phyloP scores from a whole-genome alignment of 805 yeast species.

The Yarrowia bubula region DNA sequence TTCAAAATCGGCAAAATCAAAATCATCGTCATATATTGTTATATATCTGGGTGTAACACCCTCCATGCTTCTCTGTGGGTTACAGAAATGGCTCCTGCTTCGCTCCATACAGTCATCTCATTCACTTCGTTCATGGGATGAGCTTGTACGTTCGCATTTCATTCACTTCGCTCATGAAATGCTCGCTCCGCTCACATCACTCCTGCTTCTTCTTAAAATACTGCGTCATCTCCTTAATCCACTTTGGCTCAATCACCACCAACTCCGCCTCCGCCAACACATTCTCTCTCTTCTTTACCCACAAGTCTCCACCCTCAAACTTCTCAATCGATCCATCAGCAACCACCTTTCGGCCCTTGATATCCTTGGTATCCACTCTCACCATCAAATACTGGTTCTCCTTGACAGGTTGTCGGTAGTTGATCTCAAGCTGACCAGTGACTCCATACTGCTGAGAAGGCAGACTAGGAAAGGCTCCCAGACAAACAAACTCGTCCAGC shows the following conservation, averaged over 20 bases:
- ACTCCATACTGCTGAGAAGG: slow-evolving; percentile 75
- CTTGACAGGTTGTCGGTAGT: slow-evolving; percentile 47
- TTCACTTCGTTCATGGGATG: too few relatives aligned
- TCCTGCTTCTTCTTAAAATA: slow-evolving; percentile 4
- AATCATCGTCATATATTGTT: too few relatives aligned
- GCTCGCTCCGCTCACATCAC: neutral
- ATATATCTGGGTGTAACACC: too few relatives aligned
- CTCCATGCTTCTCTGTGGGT: too few relatives aligned
- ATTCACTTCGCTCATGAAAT: too few relatives aligned
- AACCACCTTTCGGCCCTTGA: slow-evolving; percentile 69
- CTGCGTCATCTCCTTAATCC: slow-evolving; percentile 66
- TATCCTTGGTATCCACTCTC: slow-evolving; percentile 58
- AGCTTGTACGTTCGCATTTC: too few relatives aligned
- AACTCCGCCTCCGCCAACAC: slow-evolving; percentile 63
- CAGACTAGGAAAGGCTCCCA: slow-evolving; percentile 70
- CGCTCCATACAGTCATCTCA: too few relatives aligned
- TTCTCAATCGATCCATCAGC: slow-evolving; percentile 63
- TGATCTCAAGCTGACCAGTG: slow-evolving; percentile 68
- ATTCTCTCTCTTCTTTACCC: slow-evolving; percentile 37
- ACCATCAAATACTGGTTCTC: slow-evolving; percentile 63
- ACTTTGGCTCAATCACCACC: slow-evolving; percentile 78
- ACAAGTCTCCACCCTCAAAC: slow-evolving; percentile 36
- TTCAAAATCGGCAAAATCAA: too few relatives aligned
- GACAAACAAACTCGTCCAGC: slow-evolving; percentile 70
- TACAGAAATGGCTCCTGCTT: too few relatives aligned